These are phyloP conservation scores for Lyophyllum atratum DNA, from an alignment of 768 basidiomycete genomes.

Conservation along the genomic window DNA sequence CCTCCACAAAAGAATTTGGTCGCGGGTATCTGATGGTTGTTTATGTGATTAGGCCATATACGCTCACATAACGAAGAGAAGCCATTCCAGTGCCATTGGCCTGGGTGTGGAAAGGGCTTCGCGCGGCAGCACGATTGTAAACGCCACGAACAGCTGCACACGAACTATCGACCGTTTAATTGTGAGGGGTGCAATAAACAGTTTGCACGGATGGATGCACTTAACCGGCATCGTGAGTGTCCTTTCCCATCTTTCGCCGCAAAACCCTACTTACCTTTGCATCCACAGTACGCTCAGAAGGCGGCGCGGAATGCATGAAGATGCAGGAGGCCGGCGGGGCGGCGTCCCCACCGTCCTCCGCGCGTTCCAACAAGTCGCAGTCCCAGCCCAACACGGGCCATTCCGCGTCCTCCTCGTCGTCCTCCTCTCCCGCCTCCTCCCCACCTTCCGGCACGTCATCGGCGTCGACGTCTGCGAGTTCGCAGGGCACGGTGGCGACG, in stretches of 20 bases:
- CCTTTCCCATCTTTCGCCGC: neutral
- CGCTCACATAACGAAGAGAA: constrained; percentile 94
- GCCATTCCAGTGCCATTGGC: constrained; percentile 94
- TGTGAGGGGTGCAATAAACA: constrained; percentile 93
- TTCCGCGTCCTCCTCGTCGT: neutral
- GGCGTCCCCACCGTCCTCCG: neutral
- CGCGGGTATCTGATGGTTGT: neutral
- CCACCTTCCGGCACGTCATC: neutral
- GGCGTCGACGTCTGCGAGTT: neutral
- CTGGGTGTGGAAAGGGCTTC: constrained; percentile 92
- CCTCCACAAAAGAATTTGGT: neutral
- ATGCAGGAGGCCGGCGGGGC: constrained; percentile 32
- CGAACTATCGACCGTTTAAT: constrained; percentile 88
- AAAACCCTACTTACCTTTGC: neutral
- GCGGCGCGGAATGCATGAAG: constrained; percentile 72
- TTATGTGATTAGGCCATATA: constrained; percentile 67
- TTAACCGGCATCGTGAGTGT: constrained; percentile 87
- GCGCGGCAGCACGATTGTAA: constrained; percentile 96
- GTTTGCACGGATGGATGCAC: constrained; percentile 93
- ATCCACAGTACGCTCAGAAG: constrained; percentile 71
- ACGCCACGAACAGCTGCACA: constrained; percentile 92
- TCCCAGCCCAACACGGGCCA: neutral
- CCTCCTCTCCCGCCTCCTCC: neutral
- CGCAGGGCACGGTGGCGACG: neutral
- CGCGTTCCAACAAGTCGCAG: neutral